phyloP scores from a whole-genome alignment of 2,329 filamentous ascomycete species.

The Sclerotinia nivalis region DNA sequence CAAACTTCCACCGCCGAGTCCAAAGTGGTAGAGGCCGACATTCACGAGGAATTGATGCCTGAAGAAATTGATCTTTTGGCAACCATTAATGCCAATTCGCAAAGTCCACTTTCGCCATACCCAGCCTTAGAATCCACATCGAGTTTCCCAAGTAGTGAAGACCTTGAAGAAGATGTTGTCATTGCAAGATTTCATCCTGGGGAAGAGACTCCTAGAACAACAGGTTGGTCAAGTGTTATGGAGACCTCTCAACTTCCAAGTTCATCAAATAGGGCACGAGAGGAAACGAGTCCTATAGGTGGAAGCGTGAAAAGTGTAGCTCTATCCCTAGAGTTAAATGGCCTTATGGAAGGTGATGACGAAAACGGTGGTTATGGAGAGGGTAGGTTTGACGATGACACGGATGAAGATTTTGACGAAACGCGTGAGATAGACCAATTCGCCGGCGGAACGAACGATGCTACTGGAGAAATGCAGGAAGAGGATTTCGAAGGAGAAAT shows the following conservation, averaged over 20 bases:
- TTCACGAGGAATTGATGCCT: constrained; percentile 19
- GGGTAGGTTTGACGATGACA: constrained; percentile 1
- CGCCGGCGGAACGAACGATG: background rate
- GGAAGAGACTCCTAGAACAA: constrained; percentile 32
- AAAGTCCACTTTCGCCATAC: constrained; percentile 26
- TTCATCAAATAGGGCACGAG: constrained; percentile 6
- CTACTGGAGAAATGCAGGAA: constrained; percentile 8
- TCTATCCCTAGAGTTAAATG: background rate
- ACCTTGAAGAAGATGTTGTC: constrained; percentile 31
- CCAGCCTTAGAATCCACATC: constrained; percentile 34
- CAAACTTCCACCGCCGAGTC: constrained; percentile 27
- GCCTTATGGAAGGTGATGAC: background rate
- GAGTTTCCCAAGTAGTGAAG: constrained; percentile 22
- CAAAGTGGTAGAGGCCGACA: constrained; percentile 26
- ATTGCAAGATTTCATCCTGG: constrained; percentile 36
- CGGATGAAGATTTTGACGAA: constrained; percentile 19
- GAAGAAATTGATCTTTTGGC: constrained; percentile 23
- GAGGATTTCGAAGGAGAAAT: constrained; percentile 25
- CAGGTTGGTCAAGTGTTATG: constrained; percentile 38
- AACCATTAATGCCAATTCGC: constrained; percentile 17
- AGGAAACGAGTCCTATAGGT: background rate
- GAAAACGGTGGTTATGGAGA: constrained; percentile 16
- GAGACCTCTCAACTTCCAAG: constrained; percentile 23
- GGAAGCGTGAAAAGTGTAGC: background rate
- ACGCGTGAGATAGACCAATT: constrained; percentile 7